Conservation (phyloP, 192 early-diverging fungal species). For the Linnemannia zychae region DNA sequence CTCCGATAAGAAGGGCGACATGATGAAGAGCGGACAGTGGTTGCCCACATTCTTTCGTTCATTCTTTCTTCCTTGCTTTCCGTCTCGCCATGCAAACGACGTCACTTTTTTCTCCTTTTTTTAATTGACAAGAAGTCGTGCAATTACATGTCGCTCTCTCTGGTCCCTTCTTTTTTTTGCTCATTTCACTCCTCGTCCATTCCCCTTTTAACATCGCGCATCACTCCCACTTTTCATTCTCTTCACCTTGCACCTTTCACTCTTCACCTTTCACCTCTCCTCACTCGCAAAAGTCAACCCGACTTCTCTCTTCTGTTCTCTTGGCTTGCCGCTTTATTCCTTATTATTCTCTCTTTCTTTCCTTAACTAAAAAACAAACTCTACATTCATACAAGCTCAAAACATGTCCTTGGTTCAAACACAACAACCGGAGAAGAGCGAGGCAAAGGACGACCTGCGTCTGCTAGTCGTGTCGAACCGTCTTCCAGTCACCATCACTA, state of each 20-base stretch:
- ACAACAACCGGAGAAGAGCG: background rate
- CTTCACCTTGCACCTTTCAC: slow-evolving; percentile 10
- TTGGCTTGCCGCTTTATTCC: background rate
- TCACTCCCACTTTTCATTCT: background rate
- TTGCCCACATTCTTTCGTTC: too few species aligned
- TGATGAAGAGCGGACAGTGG: too few species aligned
- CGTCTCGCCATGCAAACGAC: too few species aligned
- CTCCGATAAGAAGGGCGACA: too few species aligned
- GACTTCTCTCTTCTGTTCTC: background rate
- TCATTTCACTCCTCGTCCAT: background rate
- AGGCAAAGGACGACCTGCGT: slow-evolving; percentile 56
- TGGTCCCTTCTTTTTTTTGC: background rate
- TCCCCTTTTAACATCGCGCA: background rate
- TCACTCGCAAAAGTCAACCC: background rate
- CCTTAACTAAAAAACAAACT: background rate
- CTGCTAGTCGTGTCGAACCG: slow-evolving; percentile 97
- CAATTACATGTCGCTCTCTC: background rate
- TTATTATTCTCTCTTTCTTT: background rate
- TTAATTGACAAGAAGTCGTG: too few species aligned
- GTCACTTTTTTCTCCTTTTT: background rate
- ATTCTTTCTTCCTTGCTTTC: too few species aligned
- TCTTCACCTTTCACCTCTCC: background rate
- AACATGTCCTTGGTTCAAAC: slow-evolving; percentile 19
- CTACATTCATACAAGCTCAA: background rate
- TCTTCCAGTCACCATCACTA: slow-evolving; percentile 92